Conservation (phyloP, 768 basidiomycete species). For the Boletus tomentosulus region DNA sequence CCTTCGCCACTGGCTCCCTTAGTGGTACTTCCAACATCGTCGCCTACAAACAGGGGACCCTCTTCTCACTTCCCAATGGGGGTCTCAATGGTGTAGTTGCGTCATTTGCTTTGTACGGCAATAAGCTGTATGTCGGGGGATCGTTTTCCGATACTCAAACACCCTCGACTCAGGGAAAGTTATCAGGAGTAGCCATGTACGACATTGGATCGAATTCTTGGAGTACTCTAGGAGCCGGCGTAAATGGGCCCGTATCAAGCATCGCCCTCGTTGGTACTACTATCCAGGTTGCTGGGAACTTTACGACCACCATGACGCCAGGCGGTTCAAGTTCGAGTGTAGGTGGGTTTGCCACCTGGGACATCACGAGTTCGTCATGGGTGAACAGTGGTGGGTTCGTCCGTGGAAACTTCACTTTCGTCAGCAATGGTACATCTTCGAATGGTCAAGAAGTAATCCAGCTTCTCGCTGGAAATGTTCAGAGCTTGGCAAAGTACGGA, state of each 20-base stretch:
- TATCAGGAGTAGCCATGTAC: conserved; percentile 67
- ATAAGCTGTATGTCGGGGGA: conserved; percentile 82
- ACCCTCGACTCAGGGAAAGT: conserved; percentile 46
- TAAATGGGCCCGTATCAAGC: conserved; percentile 70
- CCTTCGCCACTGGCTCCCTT: conserved; percentile 50
- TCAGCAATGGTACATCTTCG: conserved; percentile 59
- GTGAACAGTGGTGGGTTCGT: conserved; percentile 71
- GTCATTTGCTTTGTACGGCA: conserved; percentile 57
- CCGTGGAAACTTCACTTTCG: conserved; percentile 63
- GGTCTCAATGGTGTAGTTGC: conserved; percentile 82
- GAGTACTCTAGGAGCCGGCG: conserved; percentile 65
- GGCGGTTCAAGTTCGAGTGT: conserved; percentile 34
- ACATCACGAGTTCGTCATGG: conserved; percentile 59
- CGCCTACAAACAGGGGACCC: conserved; percentile 55
- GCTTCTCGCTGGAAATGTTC: conserved; percentile 66
- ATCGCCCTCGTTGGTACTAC: conserved; percentile 48
- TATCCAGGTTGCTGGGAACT: conserved; percentile 72
- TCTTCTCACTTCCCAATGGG: conserved; percentile 49
- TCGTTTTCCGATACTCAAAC: conserved; percentile 69
- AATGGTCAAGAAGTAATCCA: conserved; percentile 41
- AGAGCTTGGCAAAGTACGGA: conserved; percentile 55
- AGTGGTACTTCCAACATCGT: conserved; percentile 68
- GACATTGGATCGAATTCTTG: conserved; percentile 62
- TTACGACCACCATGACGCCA: conserved; percentile 46
- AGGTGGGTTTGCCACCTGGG: conserved; percentile 76